Conservation (phyloP, 2,329 filamentous ascomycete species). For the Aspergillus fijiensis region DNA sequence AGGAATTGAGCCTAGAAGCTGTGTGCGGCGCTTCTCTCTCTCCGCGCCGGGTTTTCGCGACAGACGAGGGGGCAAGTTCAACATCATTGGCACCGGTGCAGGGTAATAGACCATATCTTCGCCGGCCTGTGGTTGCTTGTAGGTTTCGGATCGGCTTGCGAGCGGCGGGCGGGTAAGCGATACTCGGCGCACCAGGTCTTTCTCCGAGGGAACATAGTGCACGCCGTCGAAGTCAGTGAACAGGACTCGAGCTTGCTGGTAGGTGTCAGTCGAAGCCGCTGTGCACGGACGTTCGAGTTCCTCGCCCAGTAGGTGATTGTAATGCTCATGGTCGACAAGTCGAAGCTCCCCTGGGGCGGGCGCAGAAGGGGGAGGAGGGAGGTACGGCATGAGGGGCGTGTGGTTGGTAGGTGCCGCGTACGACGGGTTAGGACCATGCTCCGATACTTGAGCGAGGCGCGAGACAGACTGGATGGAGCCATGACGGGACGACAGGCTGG, state of each 20-base stretch:
- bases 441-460: conserved; percentile 40
- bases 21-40: conserved; percentile 69
- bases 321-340: conserved; percentile 19
- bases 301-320: conserved; percentile 15
- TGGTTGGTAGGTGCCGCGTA: conserved; percentile 9
- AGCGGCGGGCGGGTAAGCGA: conserved; percentile 43
- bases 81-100: conserved; percentile 86
- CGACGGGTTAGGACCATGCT: conserved; percentile 38
- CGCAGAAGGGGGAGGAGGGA: conserved; percentile 16
- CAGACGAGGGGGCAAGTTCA: conserved; percentile 86
- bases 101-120: conserved; percentile 93
- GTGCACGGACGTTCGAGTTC: conserved; percentile 37
- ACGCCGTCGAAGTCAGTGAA: conserved; percentile 54
- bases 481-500: conserved; percentile 41
- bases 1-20: conserved; percentile 66
- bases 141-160: conserved; percentile 38
- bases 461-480: conserved; percentile 45
- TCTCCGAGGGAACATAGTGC: conserved; percentile 40
- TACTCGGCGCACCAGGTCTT: conserved; percentile 31
- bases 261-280: conserved; percentile 48
- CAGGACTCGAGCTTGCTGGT: conserved; percentile 43
- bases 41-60: conserved; percentile 68
- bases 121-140: conserved; percentile 53
- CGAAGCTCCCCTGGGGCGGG: conserved; percentile 8
- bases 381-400: conserved; percentile 20